Conservation (phyloP, 257 asterid species). For the Solanum boliviense region DNA sequence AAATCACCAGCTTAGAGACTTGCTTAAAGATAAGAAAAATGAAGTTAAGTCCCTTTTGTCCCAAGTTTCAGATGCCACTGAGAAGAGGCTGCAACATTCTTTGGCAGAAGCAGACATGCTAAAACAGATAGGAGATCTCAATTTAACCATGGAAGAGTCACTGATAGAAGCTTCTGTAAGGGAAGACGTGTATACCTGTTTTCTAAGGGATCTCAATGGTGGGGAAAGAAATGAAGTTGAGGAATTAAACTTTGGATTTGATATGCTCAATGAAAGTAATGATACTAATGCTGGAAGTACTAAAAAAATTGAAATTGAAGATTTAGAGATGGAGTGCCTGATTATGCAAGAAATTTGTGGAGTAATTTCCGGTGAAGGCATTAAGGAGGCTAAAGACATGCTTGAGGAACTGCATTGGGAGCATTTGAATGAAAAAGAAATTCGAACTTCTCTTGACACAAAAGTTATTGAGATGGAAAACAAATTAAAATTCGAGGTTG, state of each 20-base stretch:
- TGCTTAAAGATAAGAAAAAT: constrained; percentile 36
- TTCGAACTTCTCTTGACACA: constrained; percentile 22
- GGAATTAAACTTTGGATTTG: background rate
- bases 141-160: constrained; percentile 34
- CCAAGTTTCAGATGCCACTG: constrained; percentile 38
- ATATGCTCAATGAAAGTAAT: background rate
- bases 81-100: constrained; percentile 38
- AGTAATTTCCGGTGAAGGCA: constrained; percentile 31
- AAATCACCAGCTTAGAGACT: constrained; percentile 49
- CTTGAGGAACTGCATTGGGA: constrained; percentile 20
- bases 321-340: constrained; percentile 36
- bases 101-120: constrained; percentile 40
- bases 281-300: constrained; percentile 15
- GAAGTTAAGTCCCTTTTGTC: constrained; percentile 44
- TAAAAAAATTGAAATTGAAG: constrained; percentile 24
- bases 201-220: constrained; percentile 35
- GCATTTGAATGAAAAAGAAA: constrained; percentile 28
- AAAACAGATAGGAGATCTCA: constrained; percentile 33
- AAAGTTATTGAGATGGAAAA: constrained; percentile 36
- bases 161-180: constrained; percentile 28
- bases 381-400: constrained; percentile 33
- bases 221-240: constrained; percentile 8
- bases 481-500: constrained; percentile 32
- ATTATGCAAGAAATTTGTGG: constrained; percentile 32
- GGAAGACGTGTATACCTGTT: constrained; percentile 47